phyloP scores from a whole-genome alignment of 108 stramenopile genomes.

The Skeletonema potamos region DNA sequence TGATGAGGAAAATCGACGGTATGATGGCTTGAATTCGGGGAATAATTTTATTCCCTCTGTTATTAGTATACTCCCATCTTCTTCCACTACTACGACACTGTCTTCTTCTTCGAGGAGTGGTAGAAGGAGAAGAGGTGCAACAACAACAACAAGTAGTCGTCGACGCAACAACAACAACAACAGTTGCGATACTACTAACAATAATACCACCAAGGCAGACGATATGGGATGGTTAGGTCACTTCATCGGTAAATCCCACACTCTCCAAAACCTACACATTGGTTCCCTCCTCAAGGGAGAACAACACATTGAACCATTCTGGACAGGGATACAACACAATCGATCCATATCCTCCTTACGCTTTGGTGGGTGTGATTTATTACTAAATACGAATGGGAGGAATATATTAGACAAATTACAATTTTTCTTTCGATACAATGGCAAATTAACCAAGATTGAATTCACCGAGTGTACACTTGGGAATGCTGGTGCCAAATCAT shows the following conservation, averaged over 20 bases:
- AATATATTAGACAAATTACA: background rate
- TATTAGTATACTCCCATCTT: too few relatives aligned
- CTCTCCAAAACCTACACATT: background rate
- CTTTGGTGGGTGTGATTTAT: background rate
- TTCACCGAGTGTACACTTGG: background rate
- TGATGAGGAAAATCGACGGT: background rate
- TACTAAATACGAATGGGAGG: background rate
- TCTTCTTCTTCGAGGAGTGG: background rate
- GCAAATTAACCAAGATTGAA: background rate
- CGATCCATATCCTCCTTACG: background rate
- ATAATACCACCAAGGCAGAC: background rate
- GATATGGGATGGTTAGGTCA: background rate
- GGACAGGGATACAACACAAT: background rate
- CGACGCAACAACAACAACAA: background rate
- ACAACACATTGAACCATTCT: background rate
- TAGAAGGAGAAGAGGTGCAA: background rate
- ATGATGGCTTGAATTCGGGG: background rate
- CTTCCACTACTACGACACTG: background rate
- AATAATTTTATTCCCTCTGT: background rate
- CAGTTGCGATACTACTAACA: too few relatives aligned
- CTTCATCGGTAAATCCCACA: background rate
- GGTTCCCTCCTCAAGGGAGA: background rate
- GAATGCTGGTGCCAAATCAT: background rate
- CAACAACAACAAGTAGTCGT: too few relatives aligned
- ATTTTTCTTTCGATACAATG: background rate